Percentiles rank a stretch among this genome's conserved stretches.
phyloP scores from a whole-genome alignment of 129 eudicot species.

The Calendula officinalis region DNA sequence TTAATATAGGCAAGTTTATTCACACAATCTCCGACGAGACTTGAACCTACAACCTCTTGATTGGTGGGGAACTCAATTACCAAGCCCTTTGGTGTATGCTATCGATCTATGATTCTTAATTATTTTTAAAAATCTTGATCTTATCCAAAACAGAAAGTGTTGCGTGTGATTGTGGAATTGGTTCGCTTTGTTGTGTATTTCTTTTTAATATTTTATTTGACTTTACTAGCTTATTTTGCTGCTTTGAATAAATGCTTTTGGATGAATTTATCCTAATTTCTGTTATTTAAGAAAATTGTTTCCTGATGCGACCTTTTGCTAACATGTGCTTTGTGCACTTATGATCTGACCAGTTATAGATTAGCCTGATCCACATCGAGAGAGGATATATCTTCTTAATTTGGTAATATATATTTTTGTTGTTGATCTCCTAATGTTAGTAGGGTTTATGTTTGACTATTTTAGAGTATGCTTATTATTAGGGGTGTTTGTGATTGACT shows the following conservation, averaged over 20 bases:
- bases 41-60: too few relatives aligned
- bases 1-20: background rate
- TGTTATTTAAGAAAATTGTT: slow-evolving; percentile 1
- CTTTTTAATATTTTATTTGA: slow-evolving; percentile 13
- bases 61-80: too few relatives aligned
- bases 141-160: background rate
- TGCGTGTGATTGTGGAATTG: slow-evolving; percentile 36
- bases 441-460: slow-evolving; percentile 12
- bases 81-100: too few relatives aligned
- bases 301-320: slow-evolving; percentile 6
- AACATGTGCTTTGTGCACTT: background rate
- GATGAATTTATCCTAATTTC: background rate
- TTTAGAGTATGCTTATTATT: background rate
- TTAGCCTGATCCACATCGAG: background rate
- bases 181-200: slow-evolving; percentile 17
- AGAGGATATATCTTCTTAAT: background rate
- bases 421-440: slow-evolving; percentile 6
- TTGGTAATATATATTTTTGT: background rate
- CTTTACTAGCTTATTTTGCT: background rate
- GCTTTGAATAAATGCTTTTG: slow-evolving; percentile 14
- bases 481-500: too few relatives aligned
- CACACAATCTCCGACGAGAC: too few relatives aligned
- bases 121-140: background rate
- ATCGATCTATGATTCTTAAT: background rate
- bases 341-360: background rate